Evolutionary conservation across 305 asterid species (phyloP).

Genomic region (Fraxinus floribunda): DNA sequence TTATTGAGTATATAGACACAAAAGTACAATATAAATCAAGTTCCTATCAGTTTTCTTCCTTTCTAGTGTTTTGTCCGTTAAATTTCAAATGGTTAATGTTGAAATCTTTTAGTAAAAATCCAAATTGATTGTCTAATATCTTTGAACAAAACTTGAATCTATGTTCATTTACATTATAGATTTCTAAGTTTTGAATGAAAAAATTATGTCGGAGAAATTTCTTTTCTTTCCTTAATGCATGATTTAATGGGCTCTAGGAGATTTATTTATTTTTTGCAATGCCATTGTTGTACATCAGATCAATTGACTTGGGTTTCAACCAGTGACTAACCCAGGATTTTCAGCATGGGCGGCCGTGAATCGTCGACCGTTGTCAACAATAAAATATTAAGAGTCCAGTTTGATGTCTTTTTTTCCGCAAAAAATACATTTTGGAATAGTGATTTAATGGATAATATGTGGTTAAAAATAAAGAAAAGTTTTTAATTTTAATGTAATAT

Average conservation of each 20-base stretch:
- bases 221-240: neutral
- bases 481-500: too few relatives aligned
- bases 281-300: neutral
- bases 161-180: neutral
- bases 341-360: too few relatives aligned
- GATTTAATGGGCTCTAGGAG: neutral
- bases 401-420: too few relatives aligned
- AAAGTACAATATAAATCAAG: neutral
- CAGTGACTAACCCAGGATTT: too few relatives aligned
- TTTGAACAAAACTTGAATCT: neutral
- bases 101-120: neutral
- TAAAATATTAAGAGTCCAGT: too few relatives aligned
- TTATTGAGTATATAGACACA: neutral
- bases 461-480: too few relatives aligned
- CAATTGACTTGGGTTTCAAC: neutral
- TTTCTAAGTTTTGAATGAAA: neutral
- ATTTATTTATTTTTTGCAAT: neutral
- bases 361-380: too few relatives aligned
- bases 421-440: too few relatives aligned
- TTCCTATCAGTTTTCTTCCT: neutral
- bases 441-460: too few relatives aligned
- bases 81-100: neutral
- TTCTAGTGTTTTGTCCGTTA: neutral
- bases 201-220: neutral
- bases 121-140: neutral